A percentile compares a stretch with the other conserved stretches of the same genome.
Evolutionary conservation across 495 filamentous ascomycete genomes (phyloP).

Genomic region (Lasiosphaeriaceae sp.): DNA sequence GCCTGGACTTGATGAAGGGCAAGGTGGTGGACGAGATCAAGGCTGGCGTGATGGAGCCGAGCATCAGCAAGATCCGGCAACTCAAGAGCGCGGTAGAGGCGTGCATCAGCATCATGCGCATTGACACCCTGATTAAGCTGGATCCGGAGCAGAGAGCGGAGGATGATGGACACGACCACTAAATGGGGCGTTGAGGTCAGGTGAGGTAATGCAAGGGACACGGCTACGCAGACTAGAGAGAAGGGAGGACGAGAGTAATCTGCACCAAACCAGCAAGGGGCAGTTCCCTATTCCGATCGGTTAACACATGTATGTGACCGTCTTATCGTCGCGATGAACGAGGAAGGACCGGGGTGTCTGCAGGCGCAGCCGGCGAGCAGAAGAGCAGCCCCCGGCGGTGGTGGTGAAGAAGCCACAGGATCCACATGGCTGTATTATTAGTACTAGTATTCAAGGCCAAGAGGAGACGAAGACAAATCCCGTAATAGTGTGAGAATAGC

Average conservation of each 20-base stretch:
- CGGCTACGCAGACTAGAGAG: neutral
- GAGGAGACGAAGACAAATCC: no score
- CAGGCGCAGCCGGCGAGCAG: no score
- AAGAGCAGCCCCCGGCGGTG: no score
- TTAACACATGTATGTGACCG: neutral
- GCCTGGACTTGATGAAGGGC: slow-evolving; percentile 83
- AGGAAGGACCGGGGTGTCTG: neutral
- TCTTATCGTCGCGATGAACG: neutral
- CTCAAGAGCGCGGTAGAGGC: slow-evolving; percentile 98
- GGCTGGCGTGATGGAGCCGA: slow-evolving; percentile 92
- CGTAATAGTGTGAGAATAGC: neutral
- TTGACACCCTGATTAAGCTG: slow-evolving; percentile 98
- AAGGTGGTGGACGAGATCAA: slow-evolving; percentile 92
- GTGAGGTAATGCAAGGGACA: neutral
- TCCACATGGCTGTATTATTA: no score
- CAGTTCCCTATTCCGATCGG: neutral
- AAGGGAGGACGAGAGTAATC: neutral
- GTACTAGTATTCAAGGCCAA: no score
- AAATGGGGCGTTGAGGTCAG: slow-evolving; percentile 12
- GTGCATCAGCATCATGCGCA: slow-evolving; percentile 98
- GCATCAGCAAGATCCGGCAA: slow-evolving; percentile 97
- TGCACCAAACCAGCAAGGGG: neutral
- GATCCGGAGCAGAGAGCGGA: slow-evolving; percentile 87
- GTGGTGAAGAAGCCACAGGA: no score
- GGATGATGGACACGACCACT: slow-evolving; percentile 76